A percentile compares a stretch with the other conserved stretches of the same genome.
Conservation (phyloP, 2,329 filamentous ascomycete species). For the Coleophoma cylindrospora region DNA sequence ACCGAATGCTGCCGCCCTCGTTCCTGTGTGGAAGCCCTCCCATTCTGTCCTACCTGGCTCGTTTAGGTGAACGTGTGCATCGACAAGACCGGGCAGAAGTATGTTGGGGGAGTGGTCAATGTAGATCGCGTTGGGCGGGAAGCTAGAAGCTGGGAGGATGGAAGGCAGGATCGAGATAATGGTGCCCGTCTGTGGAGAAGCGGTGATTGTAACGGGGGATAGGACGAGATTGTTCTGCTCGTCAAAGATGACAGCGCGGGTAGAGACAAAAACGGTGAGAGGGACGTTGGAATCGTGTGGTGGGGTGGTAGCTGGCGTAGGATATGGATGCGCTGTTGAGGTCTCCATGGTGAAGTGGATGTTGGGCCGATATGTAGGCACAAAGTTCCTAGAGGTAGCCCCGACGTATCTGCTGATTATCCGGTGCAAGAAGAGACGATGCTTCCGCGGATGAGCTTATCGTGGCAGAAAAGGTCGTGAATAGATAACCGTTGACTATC, state of each 20-base stretch:
- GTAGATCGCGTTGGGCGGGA: conserved; percentile 70
- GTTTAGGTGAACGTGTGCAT: conserved; percentile 96
- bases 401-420: conserved; percentile 1
- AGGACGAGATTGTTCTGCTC: conserved; percentile 56
- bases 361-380: conserved; percentile 4
- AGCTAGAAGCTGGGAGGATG: conserved; percentile 69
- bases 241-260: conserved; percentile 74
- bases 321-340: conserved; percentile 13
- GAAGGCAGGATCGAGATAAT: conserved; percentile 71
- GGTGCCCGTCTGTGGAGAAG: conserved; percentile 77
- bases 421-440: background rate
- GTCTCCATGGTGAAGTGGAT: conserved; percentile 3
- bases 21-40: conserved; percentile 97
- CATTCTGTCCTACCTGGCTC: conserved; percentile 96
- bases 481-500: background rate
- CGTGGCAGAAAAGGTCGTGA: conserved; percentile 1
- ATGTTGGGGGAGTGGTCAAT: conserved; percentile 80
- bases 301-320: conserved; percentile 23
- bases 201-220: conserved; percentile 75
- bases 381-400: conserved; percentile 4
- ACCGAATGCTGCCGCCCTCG: conserved; percentile 86
- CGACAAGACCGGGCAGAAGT: conserved; percentile 85
- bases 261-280: conserved; percentile 77
- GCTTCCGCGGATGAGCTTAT: conserved; percentile 18
- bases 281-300: conserved; percentile 28